Evolutionary conservation across 768 basidiomycete genomes (phyloP), one percentile per base, ranked within the genome.

Genomic region (Asterophora lycoperdoides): DNA sequence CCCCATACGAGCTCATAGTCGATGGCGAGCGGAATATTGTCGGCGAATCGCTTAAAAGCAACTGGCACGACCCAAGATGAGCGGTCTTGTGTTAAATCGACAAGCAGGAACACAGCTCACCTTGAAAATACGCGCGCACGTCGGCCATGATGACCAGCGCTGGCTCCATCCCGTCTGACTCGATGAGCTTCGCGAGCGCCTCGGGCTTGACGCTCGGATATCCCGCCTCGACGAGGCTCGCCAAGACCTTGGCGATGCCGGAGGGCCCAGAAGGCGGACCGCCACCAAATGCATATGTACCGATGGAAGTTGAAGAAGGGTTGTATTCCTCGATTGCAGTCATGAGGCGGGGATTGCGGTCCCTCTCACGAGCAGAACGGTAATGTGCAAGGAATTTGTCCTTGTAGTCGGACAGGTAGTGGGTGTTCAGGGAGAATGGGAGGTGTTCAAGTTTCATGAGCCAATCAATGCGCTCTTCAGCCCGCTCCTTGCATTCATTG

Each of bases 71-170:
- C 5, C 36, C 30, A 8, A 4, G 1, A 5, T 20, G n/a, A 7
- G 11, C 23, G 2, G 5, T 17, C 5, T 3, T 3, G 36, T 8
- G 14, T 15, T 20, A 4, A 2, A 43, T 10, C 4, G 18, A 23
- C 29, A n/a, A 34, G 23, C 30, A 32, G 9, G 37, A n/a, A 8
- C 30, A 4, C 26, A n/a, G 48, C 56, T 7, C 56, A 84, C 87
- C 86, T 72, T 87, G 83, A 62, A 87, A 88, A 54, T 88, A 87
- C 0, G 81, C 85, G 4, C 83, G 71, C 1, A 86, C 83, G 47
- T 80, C 76, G 0, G 83, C 83, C 84, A 89, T 87, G 56, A 88
- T 84, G 3, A 64, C 56, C 14, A 88, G 55, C 0, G 81, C 81
- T 0, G 76, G 72, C 32, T 81, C 81, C 69, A 72, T 74, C 2